Conservation (phyloP, 2,329 filamentous ascomycete species). For the Aspergillus neoniger region DNA sequence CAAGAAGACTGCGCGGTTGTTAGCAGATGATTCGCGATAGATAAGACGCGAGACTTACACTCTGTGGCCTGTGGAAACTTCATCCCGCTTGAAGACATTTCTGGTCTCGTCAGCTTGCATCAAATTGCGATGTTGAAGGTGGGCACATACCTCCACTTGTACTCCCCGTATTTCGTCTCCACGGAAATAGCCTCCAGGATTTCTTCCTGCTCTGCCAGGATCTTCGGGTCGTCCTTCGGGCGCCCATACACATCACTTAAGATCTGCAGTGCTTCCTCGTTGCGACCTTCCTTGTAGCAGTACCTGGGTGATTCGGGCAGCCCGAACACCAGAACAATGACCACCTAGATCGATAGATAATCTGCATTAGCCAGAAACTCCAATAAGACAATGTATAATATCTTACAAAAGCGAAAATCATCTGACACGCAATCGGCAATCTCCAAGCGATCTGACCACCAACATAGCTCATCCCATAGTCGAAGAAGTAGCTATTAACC, state of each 20-base stretch:
- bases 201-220: constrained; percentile 34
- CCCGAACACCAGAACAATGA: constrained; percentile 24
- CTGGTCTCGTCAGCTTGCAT: constrained; percentile 3
- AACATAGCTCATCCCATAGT: constrained; percentile 39
- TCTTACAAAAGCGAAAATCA: constrained; percentile 47
- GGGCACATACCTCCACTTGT: constrained; percentile 35
- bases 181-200: constrained; percentile 49
- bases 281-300: constrained; percentile 46
- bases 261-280: constrained; percentile 33
- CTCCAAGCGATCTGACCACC: constrained; percentile 50
- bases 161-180: constrained; percentile 36
- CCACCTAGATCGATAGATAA: constrained; percentile 12
- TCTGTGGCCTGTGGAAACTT: constrained; percentile 45
- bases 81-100: constrained; percentile 45
- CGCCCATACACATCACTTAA: constrained; percentile 31
- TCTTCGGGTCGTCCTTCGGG: constrained; percentile 23
- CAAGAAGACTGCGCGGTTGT: constrained; percentile 39
- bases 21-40: not conserved
- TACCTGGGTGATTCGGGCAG: constrained; percentile 44
- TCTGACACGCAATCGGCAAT: constrained; percentile 51
- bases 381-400: constrained; percentile 28
- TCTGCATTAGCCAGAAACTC: not conserved
- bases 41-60: constrained; percentile 30
- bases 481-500: constrained; percentile 29
- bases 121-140: not conserved